These are phyloP conservation scores for Cornus controversa DNA, from an alignment of 148 eudicot genomes.

Conservation along the genomic window DNA sequence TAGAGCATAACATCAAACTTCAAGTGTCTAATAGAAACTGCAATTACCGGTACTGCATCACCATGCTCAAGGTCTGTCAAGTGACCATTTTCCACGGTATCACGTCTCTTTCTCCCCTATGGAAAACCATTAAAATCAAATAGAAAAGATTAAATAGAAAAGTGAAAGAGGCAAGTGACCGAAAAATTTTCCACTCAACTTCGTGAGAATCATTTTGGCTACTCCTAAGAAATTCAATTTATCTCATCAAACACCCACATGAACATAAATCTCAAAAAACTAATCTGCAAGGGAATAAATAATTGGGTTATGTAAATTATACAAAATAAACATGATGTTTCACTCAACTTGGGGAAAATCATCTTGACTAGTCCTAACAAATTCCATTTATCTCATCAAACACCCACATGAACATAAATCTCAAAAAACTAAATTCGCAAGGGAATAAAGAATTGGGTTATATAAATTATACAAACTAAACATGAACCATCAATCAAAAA, in stretches of 20 bases:
- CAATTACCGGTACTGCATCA: constrained; percentile 57
- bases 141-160: not conserved
- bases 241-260: not conserved
- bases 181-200: not conserved
- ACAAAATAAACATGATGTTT: not conserved
- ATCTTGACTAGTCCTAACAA: not conserved
- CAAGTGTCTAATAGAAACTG: not conserved
- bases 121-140: not conserved
- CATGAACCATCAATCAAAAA: not conserved
- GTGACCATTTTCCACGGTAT: constrained; percentile 33
- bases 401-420: not conserved
- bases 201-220: not conserved
- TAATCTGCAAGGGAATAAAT: not conserved
- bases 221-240: not conserved
- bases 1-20: not conserved
- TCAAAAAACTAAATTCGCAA: not conserved
- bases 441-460: not conserved
- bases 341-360: not conserved
- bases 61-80: constrained; percentile 72
- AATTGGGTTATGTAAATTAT: not conserved
- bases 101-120: constrained; percentile 37
- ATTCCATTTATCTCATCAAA: not conserved
- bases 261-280: not conserved
- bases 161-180: not conserved
- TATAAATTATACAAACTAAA: not conserved